A percentile compares a stretch with the other conserved stretches of the same genome.
Evolutionary conservation across 106 monocot species (phyloP).

Genomic region (Acorus gramineus): DNA sequence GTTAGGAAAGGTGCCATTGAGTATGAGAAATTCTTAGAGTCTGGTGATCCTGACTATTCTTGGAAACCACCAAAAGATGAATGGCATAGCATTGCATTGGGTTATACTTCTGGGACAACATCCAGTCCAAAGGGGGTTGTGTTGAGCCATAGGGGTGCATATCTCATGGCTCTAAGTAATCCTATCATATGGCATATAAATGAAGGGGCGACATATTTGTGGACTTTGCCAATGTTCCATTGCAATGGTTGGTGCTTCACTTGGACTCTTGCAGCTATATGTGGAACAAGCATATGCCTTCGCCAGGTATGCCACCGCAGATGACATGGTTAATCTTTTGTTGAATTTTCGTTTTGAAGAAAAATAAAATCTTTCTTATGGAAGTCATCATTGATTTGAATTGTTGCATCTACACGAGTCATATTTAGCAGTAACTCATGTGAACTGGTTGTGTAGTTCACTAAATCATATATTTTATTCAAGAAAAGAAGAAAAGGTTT

Average conservation of each 20-base stretch:
- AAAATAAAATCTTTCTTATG: too few relatives aligned
- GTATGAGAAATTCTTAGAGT: constrained; percentile 71
- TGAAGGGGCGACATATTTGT: constrained; percentile 83
- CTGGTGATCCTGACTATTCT: constrained; percentile 63
- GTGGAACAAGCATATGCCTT: constrained; percentile 86
- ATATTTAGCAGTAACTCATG: too few relatives aligned
- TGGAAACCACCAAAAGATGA: constrained; percentile 91
- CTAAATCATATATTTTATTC: too few relatives aligned
- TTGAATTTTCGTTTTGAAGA: too few relatives aligned
- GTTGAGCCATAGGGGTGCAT: constrained; percentile 87
- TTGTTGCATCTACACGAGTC: too few relatives aligned
- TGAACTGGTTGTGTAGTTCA: too few relatives aligned
- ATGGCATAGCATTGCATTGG: constrained; percentile 93
- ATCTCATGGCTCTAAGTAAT: constrained; percentile 78
- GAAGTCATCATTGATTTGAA: too few relatives aligned
- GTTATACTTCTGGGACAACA: constrained; percentile 94
- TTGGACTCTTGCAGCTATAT: constrained; percentile 83
- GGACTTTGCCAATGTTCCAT: constrained; percentile 97
- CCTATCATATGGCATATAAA: constrained; percentile 74
- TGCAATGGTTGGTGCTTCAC: constrained; percentile 95
- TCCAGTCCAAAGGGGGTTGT: constrained; percentile 95
- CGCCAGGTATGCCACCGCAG: constrained; percentile 52
- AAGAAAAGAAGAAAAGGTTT: too few relatives aligned
- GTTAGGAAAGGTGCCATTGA: constrained; percentile 72
- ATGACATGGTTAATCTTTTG: too few relatives aligned